A percentile compares a stretch with the other conserved stretches of the same genome.
Evolutionary conservation across 805 yeast species (phyloP).

Genomic region (Brettanomyces anomalus): DNA sequence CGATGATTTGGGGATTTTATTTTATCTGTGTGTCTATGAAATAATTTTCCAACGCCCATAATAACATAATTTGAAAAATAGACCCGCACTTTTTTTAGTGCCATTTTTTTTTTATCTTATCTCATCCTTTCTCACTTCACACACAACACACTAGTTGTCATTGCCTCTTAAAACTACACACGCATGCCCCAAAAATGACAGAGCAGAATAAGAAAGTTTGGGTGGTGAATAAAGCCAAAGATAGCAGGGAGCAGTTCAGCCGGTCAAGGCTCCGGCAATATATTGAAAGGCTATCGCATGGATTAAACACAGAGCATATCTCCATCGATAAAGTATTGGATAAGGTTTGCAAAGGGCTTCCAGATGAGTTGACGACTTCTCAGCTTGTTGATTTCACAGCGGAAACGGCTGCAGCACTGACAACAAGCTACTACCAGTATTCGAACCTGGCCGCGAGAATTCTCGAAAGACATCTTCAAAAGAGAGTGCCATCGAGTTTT

Average conservation of each 20-base stretch:
- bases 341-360: conserved; percentile 40
- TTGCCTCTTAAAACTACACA: too few species aligned
- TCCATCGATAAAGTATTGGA: conserved; percentile 19
- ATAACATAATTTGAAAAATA: too few species aligned
- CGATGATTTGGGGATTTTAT: too few species aligned
- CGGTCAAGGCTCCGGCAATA: background rate
- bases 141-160: too few species aligned
- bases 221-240: background rate
- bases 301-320: background rate
- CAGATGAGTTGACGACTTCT: conserved; percentile 35
- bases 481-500: conserved; percentile 69
- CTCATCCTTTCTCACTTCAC: too few species aligned
- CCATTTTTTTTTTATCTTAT: too few species aligned
- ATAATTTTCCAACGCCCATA: too few species aligned
- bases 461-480: conserved; percentile 76
- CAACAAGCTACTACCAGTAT: conserved; percentile 90
- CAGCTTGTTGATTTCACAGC: conserved; percentile 50
- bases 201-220: too few species aligned
- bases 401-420: conserved; percentile 91
- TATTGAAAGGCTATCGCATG: background rate
- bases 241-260: background rate
- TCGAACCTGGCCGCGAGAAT: conserved; percentile 88
- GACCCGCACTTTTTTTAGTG: too few species aligned
- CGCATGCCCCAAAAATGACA: too few species aligned
- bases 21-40: too few species aligned